Conservation (phyloP, 2,329 filamentous ascomycete genomes). For the Apiospora aurea region DNA sequence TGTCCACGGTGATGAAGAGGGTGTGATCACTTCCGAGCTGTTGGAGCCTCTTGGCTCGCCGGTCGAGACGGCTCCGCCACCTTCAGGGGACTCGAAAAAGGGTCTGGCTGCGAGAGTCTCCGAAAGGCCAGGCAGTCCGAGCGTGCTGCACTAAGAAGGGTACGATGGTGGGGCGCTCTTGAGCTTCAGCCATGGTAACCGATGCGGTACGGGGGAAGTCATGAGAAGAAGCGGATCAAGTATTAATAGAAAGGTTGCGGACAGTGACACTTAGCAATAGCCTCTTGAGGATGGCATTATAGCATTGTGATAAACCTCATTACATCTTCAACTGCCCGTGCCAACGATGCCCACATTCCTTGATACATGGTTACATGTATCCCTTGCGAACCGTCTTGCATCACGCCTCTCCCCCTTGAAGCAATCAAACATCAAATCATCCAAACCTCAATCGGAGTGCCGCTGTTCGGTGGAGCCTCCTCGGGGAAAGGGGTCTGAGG, state of each 20-base stretch:
- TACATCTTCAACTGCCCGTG: not conserved
- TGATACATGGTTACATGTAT: not conserved
- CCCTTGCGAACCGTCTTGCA: not conserved
- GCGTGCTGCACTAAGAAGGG: not conserved
- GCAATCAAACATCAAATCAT: not conserved
- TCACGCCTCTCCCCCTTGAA: not conserved
- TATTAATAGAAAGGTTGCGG: not conserved
- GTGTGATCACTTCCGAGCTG: constrained; percentile 1
- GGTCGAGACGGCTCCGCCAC: not conserved
- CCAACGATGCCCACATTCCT: not conserved
- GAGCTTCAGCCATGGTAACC: not conserved
- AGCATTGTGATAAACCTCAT: not conserved
- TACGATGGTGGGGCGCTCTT: not conserved
- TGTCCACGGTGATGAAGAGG: not conserved
- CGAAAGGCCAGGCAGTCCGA: not conserved
- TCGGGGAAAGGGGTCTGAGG: not conserved
- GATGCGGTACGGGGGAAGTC: not conserved
- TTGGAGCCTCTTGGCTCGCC: constrained; percentile 10
- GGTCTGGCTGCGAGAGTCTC: not conserved
- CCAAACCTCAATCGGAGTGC: not conserved
- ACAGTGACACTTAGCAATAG: not conserved
- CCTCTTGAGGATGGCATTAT: not conserved
- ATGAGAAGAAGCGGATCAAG: not conserved
- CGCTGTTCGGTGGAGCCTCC: not conserved
- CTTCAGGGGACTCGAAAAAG: constrained; percentile 2